Evolutionary conservation across 176 grass and related monocot genomes (phyloP).

Genomic region (Alloteropsis semialata): DNA sequence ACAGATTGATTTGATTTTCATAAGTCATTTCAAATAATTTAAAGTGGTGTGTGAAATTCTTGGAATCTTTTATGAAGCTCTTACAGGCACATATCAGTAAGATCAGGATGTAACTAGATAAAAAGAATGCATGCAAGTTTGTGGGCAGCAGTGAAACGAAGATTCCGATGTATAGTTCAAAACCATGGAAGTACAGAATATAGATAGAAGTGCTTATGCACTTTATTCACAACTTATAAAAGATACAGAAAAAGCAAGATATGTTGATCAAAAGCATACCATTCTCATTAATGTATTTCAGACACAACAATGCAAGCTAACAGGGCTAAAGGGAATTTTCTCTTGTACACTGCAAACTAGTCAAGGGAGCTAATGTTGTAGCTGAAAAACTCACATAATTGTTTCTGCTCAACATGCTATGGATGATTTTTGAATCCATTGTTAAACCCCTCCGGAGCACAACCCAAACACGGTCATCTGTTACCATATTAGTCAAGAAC

Average conservation of each 20-base stretch:
- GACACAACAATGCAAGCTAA: neutral
- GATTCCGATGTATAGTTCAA: neutral
- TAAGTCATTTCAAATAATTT: neutral
- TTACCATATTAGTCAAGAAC: constrained; percentile 64
- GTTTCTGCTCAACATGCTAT: constrained; percentile 54
- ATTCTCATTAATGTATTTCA: constrained; percentile 12
- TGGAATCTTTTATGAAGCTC: constrained; percentile 7
- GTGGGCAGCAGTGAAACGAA: neutral
- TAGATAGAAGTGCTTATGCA: neutral
- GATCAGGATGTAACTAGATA: neutral
- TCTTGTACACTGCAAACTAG: constrained; percentile 12
- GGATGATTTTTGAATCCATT: constrained; percentile 52
- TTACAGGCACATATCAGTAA: neutral
- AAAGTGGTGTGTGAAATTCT: neutral
- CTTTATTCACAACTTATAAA: neutral
- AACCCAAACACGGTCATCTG: constrained; percentile 72
- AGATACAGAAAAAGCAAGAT: neutral
- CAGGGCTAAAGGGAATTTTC: neutral
- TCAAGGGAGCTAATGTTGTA: constrained; percentile 22
- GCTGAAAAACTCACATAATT: constrained; percentile 53
- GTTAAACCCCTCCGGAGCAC: constrained; percentile 40
- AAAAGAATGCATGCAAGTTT: neutral
- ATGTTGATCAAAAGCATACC: neutral
- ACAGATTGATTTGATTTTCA: neutral
- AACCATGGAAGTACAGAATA: neutral